Evolutionary conservation across 2,329 filamentous ascomycete genomes (phyloP), one percentile per base, ranked within the genome.

Genomic region (Karstenula rhodostoma): DNA sequence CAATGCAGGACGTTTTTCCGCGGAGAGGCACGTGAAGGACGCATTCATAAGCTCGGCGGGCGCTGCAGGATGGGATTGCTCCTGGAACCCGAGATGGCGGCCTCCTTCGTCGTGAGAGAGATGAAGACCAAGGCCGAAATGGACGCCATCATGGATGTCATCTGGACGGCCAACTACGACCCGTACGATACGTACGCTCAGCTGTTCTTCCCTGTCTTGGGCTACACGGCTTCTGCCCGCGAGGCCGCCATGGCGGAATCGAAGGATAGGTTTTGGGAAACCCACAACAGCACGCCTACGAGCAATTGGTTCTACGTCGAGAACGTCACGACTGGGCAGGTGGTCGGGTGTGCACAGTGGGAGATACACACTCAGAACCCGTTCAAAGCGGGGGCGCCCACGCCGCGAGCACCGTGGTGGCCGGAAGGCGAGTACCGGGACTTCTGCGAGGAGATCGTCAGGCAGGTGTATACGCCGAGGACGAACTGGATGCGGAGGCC

Each of bases 161-260:
- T 77, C 23, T 76, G 74, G 73, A 67, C 67, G 15, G 75, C 74
- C 13, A 77, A 77, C 51, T 70, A 77, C 51, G 66, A 62, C 23
- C 75, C 75, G 2, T 77, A 76, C 61, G 75, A 77, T 40, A 72
- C 74, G 10, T 72, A 76, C 54, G 66, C 69, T 33, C 73, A 77
- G 50, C 55, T 77, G 4, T 71, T 76, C 62, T 76, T 76, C 49
- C 75, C 75, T 7, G 65, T 76, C 22, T 66, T 73, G 19, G 74
- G 74, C 19, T 73, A 67, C 57, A 70, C 67, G 33, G 27, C 57
- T 25, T 63, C 66, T 23, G 66, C 74, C 50, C 67, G 71, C 49
- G 67, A 71, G 25, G 63, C 66, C 46, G 67, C 73, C 23, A 59
- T 76, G 22, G 47, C 35, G 13, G 72, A 75, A 54, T 72, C 73